These are phyloP conservation scores for Endoconidiophora polonica DNA, from an alignment of 2,329 filamentous ascomycete species.

Conservation along the genomic window DNA sequence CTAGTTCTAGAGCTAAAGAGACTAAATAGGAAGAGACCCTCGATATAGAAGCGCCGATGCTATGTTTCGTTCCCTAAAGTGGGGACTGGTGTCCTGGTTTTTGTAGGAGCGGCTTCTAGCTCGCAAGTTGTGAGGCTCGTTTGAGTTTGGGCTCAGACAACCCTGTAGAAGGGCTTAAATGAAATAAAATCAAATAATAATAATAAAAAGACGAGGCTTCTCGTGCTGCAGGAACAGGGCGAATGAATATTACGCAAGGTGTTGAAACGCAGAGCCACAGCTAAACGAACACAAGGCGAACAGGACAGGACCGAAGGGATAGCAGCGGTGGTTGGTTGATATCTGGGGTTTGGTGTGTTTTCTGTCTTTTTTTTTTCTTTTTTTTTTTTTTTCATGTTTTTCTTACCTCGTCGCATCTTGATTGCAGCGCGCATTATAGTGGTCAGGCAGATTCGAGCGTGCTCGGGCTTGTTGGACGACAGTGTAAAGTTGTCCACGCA, in stretches of 20 bases:
- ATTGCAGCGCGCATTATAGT: conserved; percentile 59
- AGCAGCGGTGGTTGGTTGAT: not conserved
- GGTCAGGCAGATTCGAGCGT: conserved; percentile 58
- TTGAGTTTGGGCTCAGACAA: no score
- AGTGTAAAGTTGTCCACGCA: conserved; percentile 60
- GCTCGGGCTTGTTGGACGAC: conserved; percentile 52
- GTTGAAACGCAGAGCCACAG: not conserved
- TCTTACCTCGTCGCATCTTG: conserved; percentile 45
- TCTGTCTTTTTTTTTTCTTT: no score
- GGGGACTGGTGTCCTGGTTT: not conserved
- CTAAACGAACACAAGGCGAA: not conserved
- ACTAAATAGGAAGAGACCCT: no score
- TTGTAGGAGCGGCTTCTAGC: no score
- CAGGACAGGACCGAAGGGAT: conserved; percentile 5
- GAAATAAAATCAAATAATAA: not conserved
- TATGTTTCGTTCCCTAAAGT: no score
- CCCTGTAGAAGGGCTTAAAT: not conserved
- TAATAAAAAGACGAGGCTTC: not conserved
- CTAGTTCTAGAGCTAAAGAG: no score
- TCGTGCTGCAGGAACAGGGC: not conserved
- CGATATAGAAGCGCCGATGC: no score
- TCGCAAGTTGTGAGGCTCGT: no score
- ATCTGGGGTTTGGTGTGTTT: no score
- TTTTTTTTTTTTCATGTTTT: no score
- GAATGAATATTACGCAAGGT: no score